phyloP scores from a whole-genome alignment of 2,329 filamentous ascomycete species.

The Cordyceps pruinosa region DNA sequence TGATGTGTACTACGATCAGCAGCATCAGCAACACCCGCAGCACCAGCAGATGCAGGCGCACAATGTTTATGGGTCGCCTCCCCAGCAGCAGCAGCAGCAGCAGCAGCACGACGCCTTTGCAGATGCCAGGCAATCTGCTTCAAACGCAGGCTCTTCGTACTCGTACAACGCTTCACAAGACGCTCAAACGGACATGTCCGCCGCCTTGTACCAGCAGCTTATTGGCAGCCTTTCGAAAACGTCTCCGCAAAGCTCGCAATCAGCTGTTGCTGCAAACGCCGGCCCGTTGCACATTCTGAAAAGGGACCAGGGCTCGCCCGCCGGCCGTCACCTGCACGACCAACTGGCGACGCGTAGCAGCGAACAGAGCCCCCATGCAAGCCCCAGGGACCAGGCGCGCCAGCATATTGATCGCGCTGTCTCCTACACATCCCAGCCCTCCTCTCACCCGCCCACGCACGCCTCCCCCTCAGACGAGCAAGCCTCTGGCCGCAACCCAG shows the following conservation, averaged over 20 bases:
- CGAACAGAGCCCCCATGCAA: conserved; percentile 38
- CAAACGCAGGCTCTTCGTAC: conserved; percentile 6
- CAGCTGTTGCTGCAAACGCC: conserved; percentile 24
- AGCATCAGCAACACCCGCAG: conserved; percentile 25
- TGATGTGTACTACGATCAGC: conserved; percentile 25
- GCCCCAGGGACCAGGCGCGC: conserved; percentile 37
- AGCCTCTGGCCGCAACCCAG: conserved; percentile 18
- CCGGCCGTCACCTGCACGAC: conserved; percentile 31
- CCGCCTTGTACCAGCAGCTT: conserved; percentile 30
- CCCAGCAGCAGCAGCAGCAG: conserved; percentile 10
- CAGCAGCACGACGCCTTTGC: conserved; percentile 14
- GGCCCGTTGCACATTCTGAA: conserved; percentile 42
- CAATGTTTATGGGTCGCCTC: neutral
- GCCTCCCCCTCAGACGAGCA: conserved; percentile 27
- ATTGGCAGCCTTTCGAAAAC: conserved; percentile 27
- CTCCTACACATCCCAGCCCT: conserved; percentile 21
- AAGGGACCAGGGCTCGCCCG: conserved; percentile 38
- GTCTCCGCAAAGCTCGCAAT: conserved; percentile 24
- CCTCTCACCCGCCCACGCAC: conserved; percentile 17
- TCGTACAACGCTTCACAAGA: conserved; percentile 29
- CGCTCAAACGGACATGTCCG: conserved; percentile 28
- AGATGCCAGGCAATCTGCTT: neutral
- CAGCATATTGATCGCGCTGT: conserved; percentile 31
- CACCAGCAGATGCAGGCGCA: conserved; percentile 20
- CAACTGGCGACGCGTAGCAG: conserved; percentile 30